Conservation (phyloP, 257 asterid genomes). For the Voacanga thouarsii region DNA sequence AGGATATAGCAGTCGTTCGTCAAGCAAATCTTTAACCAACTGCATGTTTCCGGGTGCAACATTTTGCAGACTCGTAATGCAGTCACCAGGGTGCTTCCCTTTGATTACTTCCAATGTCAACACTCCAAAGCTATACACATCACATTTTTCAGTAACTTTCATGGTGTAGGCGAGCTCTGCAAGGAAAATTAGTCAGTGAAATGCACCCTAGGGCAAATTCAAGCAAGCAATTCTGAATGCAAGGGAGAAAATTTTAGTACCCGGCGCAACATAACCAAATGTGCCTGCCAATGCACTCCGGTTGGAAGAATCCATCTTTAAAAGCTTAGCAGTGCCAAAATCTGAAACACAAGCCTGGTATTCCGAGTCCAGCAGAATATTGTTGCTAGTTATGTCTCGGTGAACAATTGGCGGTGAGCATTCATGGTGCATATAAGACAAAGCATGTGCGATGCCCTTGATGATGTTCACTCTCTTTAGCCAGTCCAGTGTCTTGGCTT, state of each 20-base stretch:
- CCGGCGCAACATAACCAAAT: background rate
- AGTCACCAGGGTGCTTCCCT: constrained; percentile 35
- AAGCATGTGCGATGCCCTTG: too few relatives aligned
- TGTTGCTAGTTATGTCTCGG: too few relatives aligned
- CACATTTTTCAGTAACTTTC: constrained; percentile 30
- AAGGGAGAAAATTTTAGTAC: background rate
- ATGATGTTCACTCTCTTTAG: too few relatives aligned
- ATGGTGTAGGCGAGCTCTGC: constrained; percentile 32
- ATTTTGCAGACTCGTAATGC: constrained; percentile 11
- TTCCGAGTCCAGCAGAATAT: too few relatives aligned
- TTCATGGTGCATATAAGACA: too few relatives aligned
- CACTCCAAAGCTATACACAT: constrained; percentile 46
- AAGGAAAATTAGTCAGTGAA: background rate
- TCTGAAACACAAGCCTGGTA: too few relatives aligned
- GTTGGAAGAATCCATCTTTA: constrained; percentile 21
- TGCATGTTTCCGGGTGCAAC: background rate
- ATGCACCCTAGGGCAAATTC: background rate
- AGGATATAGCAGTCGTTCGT: constrained; percentile 15
- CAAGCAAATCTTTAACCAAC: constrained; percentile 20
- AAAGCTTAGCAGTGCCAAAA: too few relatives aligned
- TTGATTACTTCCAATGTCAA: constrained; percentile 35
- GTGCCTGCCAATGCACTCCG: constrained; percentile 12
- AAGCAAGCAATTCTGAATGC: too few relatives aligned
- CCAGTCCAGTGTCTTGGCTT: too few relatives aligned
- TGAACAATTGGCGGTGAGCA: too few relatives aligned